phyloP scores from a whole-genome alignment of 2,329 filamentous ascomycete species.

The Aschersonia sp. region DNA sequence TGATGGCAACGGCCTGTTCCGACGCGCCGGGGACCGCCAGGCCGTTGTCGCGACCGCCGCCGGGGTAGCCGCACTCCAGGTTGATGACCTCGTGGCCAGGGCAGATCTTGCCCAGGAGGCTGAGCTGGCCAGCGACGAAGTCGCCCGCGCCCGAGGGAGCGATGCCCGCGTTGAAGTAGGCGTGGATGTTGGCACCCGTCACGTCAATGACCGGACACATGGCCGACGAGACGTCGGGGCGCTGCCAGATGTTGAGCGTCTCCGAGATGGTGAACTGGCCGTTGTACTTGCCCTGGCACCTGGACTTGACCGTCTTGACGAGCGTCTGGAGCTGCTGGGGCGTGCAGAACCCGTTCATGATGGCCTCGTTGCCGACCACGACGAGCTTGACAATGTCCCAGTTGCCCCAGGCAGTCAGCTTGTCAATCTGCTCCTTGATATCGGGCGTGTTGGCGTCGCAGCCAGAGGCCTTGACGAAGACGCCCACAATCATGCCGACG shows the following conservation, averaged over 20 bases:
- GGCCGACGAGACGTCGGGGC: conserved; percentile 35
- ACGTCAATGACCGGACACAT: conserved; percentile 68
- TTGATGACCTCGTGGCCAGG: conserved; percentile 58
- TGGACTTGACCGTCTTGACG: conserved; percentile 49
- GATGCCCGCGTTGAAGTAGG: conserved; percentile 75
- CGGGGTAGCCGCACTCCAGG: conserved; percentile 87
- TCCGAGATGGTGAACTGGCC: conserved; percentile 75
- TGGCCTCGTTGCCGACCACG: conserved; percentile 81
- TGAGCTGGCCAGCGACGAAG: conserved; percentile 63
- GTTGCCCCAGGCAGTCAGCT: conserved; percentile 56
- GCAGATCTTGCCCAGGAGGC: conserved; percentile 57
- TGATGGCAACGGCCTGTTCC: conserved; percentile 61
- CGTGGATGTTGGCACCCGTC: conserved; percentile 75
- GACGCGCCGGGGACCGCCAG: conserved; percentile 48
- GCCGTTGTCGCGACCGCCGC: conserved; percentile 53
- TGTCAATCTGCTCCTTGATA: conserved; percentile 58
- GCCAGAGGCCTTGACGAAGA: conserved; percentile 61
- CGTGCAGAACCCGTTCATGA: conserved; percentile 58
- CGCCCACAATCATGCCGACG: conserved; percentile 70
- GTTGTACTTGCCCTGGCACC: conserved; percentile 55
- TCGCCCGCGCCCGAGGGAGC: conserved; percentile 50
- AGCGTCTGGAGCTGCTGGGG: conserved; percentile 52
- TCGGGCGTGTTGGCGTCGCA: conserved; percentile 42
- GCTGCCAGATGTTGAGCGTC: conserved; percentile 64
- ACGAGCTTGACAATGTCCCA: conserved; percentile 68